A percentile compares a stretch with the other conserved stretches of the same genome.
phyloP scores from a whole-genome alignment of 192 early-diverging fungal species.

The Coemansia sp. region DNA sequence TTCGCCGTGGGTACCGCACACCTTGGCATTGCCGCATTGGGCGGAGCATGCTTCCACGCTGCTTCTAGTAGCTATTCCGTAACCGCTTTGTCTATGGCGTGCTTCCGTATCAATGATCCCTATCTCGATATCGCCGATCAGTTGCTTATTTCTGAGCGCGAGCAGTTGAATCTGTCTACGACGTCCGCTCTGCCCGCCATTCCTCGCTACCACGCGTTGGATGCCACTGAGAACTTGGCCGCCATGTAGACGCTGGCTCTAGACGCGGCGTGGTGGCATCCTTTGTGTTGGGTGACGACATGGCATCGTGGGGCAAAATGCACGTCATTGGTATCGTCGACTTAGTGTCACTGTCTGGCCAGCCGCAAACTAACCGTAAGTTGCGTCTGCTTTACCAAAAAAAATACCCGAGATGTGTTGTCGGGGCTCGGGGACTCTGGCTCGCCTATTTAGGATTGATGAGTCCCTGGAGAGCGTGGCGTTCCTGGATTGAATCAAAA shows the following conservation, averaged over 20 bases:
- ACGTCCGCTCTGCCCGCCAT: slow-evolving; percentile 65
- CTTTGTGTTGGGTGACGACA: slow-evolving; percentile 88
- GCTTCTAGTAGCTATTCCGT: slow-evolving; percentile 80
- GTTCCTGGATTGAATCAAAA: slow-evolving; percentile 65
- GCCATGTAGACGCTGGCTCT: slow-evolving; percentile 76
- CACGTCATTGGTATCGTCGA: slow-evolving; percentile 93
- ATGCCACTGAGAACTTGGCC: slow-evolving; percentile 83
- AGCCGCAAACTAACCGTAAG: slow-evolving; percentile 91
- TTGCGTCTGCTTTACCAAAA: slow-evolving; percentile 33
- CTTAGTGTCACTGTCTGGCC: slow-evolving; percentile 92
- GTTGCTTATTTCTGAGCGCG: slow-evolving; percentile 32
- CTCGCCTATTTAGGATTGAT: slow-evolving; percentile 72
- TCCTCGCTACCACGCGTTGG: slow-evolving; percentile 73
- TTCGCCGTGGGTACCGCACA: slow-evolving; percentile 53
- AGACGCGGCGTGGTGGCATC: slow-evolving; percentile 90
- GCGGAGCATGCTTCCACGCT: slow-evolving; percentile 83
- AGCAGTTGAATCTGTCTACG: slow-evolving; percentile 38
- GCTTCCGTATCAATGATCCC: slow-evolving; percentile 75
- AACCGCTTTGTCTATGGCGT: slow-evolving; percentile 65
- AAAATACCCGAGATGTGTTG: too few relatives aligned
- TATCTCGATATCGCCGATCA: slow-evolving; percentile 57
- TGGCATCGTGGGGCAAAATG: slow-evolving; percentile 83
- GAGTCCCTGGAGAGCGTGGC: slow-evolving; percentile 24
- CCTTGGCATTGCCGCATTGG: slow-evolving; percentile 47
- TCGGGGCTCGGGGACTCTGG: too few relatives aligned